Base-by-base conservation (phyloP, 805 yeast species). In the Ogataea methylovora region DNA sequence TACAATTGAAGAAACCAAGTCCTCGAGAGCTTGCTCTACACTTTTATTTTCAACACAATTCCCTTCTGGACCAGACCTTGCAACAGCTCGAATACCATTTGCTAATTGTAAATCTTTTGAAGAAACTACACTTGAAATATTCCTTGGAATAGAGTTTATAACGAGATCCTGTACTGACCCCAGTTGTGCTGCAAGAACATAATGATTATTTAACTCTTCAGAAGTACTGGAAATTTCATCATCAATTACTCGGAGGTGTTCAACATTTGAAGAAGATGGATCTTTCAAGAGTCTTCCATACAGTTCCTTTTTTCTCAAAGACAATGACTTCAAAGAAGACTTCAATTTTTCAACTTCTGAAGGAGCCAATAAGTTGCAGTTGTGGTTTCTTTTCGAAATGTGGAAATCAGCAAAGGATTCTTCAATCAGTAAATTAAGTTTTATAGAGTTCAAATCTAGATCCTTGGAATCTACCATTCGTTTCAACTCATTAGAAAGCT, bases 1-100 rank as follows among this genome's bases (percentile, higher is more conserved):
- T 22, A 68, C 69, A 10, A 73, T 56, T 30, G 69, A 68, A 1
- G 73, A 54, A 19, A 71, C 63, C 18, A 73, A 43, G 14, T 60
- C 60, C 32, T 72, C 78, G 40, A 70, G 52, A 4, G 63, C 43
- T 15, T 43, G 38, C 40, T 54, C 56, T 8, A 47, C 19, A 21
- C 23, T 21, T 8, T 7, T 8, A 10, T 21, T 21, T 21, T 21
- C 23, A 21, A 21, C 23, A 21, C 23, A 8, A 21, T 10, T 21
- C 23, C 9, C 7, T 11, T 24, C 13, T 10, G 14, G 14, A 18
- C 19, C n/a, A 18, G 4, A 8, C 13, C 3, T 11, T 27, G 22
- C 15, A 10, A 11, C 30, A 27, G 29, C 15, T 16, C n/a, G n/a
- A n/a, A n/a, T n/a, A n/a, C n/a, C n/a, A n/a, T n/a, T n/a, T n/a